phyloP scores from a whole-genome alignment of 306 rosid species.

The Mimosa bimucronata region DNA sequence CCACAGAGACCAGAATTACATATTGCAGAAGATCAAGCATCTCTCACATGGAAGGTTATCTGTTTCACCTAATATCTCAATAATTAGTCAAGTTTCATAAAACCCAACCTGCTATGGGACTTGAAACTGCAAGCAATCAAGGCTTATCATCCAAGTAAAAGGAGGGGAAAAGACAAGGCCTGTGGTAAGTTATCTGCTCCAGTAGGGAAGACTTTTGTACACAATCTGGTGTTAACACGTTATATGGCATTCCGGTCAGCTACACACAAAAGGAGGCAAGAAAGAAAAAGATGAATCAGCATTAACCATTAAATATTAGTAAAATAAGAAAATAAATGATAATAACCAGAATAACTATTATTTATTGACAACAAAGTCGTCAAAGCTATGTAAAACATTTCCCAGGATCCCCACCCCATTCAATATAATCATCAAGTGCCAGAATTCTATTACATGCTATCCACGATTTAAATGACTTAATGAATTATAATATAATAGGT shows the following conservation, averaged over 20 bases:
- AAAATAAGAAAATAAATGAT: neutral
- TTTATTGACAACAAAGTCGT: neutral
- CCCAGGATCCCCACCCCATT: neutral
- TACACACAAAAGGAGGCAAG: neutral
- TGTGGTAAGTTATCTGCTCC: neutral
- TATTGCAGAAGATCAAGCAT: constrained; percentile 6
- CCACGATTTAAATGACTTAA: neutral
- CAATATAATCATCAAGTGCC: neutral
- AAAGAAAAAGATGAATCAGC: neutral
- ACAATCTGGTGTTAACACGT: constrained; percentile 2
- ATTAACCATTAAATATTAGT: neutral
- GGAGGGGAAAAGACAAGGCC: neutral
- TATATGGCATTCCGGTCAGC: constrained; percentile 7
- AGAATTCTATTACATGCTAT: neutral
- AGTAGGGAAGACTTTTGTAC: neutral
- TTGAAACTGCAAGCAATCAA: neutral
- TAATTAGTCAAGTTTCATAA: constrained; percentile 3
- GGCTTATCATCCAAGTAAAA: neutral
- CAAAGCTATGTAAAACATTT: neutral
- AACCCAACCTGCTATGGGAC: neutral
- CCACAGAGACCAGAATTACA: neutral
- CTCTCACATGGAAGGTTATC: constrained; percentile 1
- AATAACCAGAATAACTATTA: neutral
- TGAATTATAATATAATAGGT: neutral
- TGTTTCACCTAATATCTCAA: constrained; percentile 4